Base-by-base conservation (phyloP, 106 monocot species). In the Allium cepa region DNA sequence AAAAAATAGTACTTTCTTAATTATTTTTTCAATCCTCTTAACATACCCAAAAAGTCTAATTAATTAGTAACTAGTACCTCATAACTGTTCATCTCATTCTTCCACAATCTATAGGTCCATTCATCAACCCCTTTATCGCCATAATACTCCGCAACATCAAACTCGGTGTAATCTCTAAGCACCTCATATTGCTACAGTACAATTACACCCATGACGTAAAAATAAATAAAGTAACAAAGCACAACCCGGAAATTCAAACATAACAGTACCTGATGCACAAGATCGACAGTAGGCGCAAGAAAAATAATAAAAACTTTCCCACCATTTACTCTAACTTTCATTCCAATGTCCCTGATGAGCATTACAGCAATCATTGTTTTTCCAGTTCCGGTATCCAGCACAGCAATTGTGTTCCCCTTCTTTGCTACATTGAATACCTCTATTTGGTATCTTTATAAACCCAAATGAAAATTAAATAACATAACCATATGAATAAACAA, bases 291-390 rank as follows among this genome's bases (percentile, higher is more conserved):
- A 9, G 96, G 96, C 0, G 92, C 91, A 22, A 97, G 84, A 46
- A 97, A 97, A 10, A 97, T 47, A 28, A 92, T 72, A 50, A 86
- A 56, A 16, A 75, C 77, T 56, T 65, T 68, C 1, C 69, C 79
- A 46, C 67, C 62, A 49, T 47, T 58, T n/a, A 11, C 48, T 58
- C 10, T 62, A 22, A 77, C 62, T n/a, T 77, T 77, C 68, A 71
- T 80, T 22, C 76, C 83, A 27, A 79, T 36, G 49, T 81, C 76
- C 62, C 68, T 68, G 11, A 77, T 73, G 10, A 81, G 75, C 93
- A 88, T 93, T 18, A 93, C 79, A 4, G 93, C 81, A 17, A 93
- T 88, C 85, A 86, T 79, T 18, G 93, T 93, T 82, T 93, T 93
- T 53, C 93, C 88, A 0, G 93, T 58, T 13, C 88, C 88, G 0